phyloP scores from a whole-genome alignment of 768 basidiomycete species.

The Rhizopogon salebrosus region DNA sequence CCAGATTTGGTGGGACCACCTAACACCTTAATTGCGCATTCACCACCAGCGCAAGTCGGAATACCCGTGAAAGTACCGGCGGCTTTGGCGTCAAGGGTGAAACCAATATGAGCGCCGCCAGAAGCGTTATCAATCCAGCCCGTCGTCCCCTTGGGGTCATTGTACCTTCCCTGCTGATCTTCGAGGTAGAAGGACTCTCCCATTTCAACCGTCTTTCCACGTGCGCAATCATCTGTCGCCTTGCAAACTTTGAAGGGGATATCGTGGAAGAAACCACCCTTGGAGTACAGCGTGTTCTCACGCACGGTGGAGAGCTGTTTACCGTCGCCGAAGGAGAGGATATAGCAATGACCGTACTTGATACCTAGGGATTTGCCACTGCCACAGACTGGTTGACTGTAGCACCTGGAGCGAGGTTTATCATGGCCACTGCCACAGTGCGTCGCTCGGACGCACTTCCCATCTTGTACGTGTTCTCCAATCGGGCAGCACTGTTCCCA shows the following conservation, averaged over 20 bases:
- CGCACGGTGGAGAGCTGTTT: not conserved
- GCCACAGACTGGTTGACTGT: not conserved
- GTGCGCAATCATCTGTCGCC: not conserved
- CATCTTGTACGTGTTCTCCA: too few relatives aligned
- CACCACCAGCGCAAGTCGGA: not conserved
- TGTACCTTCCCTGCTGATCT: not conserved
- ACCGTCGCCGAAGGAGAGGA: slow-evolving; percentile 1
- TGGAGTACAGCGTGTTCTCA: not conserved
- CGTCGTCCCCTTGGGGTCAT: too few relatives aligned
- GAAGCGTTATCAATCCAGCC: too few relatives aligned
- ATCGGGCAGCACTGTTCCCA: too few relatives aligned
- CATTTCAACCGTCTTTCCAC: not conserved
- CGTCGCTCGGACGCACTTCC: slow-evolving; percentile 27
- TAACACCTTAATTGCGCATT: not conserved
- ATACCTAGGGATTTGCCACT: not conserved
- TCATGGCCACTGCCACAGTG: slow-evolving; percentile 23
- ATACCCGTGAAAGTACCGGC: not conserved
- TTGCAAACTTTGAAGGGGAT: not conserved
- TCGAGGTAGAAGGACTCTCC: not conserved
- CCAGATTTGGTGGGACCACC: not conserved
- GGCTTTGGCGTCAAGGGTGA: not conserved
- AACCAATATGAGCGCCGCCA: not conserved
- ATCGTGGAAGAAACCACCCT: not conserved
- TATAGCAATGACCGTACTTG: not conserved
- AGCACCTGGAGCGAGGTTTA: slow-evolving; percentile 3